A percentile compares a stretch with the other conserved stretches of the same genome.
These are phyloP conservation scores for Glycine tomentella DNA, from an alignment of 306 rosid species.

Conservation along the genomic window DNA sequence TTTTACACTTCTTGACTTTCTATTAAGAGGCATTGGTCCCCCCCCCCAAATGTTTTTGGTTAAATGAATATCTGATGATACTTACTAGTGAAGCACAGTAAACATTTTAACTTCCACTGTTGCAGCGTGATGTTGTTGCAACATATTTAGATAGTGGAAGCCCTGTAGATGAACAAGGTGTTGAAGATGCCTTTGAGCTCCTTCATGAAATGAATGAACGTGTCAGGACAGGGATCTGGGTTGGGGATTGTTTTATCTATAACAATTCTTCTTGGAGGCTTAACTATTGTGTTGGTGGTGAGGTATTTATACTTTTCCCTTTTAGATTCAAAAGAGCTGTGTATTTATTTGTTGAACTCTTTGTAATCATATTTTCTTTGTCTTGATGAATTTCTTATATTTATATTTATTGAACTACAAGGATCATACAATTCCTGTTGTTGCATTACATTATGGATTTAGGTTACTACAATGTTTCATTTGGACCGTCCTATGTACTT, in stretches of 20 bases:
- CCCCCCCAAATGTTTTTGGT: conserved; percentile 2
- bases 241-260: conserved; percentile 99
- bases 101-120: conserved; percentile 44
- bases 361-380: not conserved
- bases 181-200: conserved; percentile 97
- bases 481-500: conserved; percentile 99
- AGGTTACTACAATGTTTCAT: conserved; percentile 99
- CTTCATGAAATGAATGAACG: conserved; percentile 97
- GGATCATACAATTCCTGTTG: conserved; percentile 38
- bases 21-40: conserved; percentile 9
- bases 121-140: conserved; percentile 93
- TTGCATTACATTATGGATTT: conserved; percentile 49
- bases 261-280: conserved; percentile 98
- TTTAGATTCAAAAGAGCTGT: conserved; percentile 31
- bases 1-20: conserved; percentile 13
- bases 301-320: conserved; percentile 65
- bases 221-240: conserved; percentile 98
- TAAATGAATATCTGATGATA: conserved; percentile 29
- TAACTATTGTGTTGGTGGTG: conserved; percentile 99
- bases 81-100: conserved; percentile 40
- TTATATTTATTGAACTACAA: conserved; percentile 22
- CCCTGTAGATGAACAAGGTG: conserved; percentile 92
- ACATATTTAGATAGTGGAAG: conserved; percentile 89
- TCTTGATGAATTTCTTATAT: conserved; percentile 20
- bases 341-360: conserved; percentile 25